Conservation (phyloP, 768 basidiomycete species). For the Russula emetica region DNA sequence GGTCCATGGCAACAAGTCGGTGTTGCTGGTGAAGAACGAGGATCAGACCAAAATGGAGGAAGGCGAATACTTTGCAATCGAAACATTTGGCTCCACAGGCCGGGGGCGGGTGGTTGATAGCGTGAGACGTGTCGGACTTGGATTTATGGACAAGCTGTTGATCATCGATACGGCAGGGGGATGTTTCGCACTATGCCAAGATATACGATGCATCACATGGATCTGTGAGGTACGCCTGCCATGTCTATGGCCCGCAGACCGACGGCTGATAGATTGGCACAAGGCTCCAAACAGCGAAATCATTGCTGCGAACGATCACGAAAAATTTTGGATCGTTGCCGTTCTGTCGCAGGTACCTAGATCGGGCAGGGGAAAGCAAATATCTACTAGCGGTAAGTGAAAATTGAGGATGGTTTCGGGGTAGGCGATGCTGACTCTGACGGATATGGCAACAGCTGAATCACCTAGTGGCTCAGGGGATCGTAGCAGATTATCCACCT, state of each 20-base stretch:
- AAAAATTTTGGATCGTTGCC: constrained; percentile 93
- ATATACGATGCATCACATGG: constrained; percentile 64
- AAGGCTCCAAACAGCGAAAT: constrained; percentile 80
- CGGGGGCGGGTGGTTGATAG: constrained; percentile 81
- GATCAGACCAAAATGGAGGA: constrained; percentile 98
- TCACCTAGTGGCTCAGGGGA: constrained; percentile 79
- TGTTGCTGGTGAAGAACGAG: constrained; percentile 82
- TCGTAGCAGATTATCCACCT: constrained; percentile 92
- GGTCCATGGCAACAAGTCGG: constrained; percentile 92
- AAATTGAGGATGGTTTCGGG: background rate
- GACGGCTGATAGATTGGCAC: constrained; percentile 8
- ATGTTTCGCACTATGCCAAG: constrained; percentile 89
- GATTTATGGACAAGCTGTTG: background rate
- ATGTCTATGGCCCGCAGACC: background rate
- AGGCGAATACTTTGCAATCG: constrained; percentile 98
- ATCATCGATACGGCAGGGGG: constrained; percentile 52
- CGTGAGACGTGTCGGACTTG: constrained; percentile 38
- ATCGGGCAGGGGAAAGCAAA: constrained; percentile 86
- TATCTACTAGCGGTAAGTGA: constrained; percentile 79
- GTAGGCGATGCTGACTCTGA: background rate
- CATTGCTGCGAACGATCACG: constrained; percentile 81
- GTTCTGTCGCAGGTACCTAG: constrained; percentile 93
- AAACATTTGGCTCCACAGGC: constrained; percentile 98
- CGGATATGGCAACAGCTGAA: constrained; percentile 57
- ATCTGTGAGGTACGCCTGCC: constrained; percentile 55